These are phyloP conservation scores for Lagenaria siceraria DNA, from an alignment of 306 rosid genomes.

Conservation along the genomic window DNA sequence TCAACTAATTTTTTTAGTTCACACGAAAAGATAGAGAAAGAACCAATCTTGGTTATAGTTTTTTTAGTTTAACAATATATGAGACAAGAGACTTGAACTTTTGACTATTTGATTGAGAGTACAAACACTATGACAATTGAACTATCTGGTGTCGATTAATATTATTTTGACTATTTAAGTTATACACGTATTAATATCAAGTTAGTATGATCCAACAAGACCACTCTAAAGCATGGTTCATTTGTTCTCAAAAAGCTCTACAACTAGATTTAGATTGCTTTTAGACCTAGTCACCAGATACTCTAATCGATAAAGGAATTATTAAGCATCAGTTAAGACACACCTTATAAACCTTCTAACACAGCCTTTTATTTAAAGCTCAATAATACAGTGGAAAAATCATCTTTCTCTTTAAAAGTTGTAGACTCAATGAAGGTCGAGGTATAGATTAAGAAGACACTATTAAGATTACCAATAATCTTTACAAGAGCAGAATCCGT, in stretches of 20 bases:
- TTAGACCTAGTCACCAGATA: not conserved
- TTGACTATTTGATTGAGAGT: too few species aligned
- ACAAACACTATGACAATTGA: too few species aligned
- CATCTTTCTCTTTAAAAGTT: not conserved
- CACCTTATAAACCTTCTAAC: not conserved
- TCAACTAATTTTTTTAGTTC: too few species aligned
- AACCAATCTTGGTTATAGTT: too few species aligned
- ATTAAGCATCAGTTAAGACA: not conserved
- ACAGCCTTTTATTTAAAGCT: not conserved
- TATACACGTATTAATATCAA: too few species aligned
- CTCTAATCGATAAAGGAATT: not conserved
- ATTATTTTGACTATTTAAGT: too few species aligned
- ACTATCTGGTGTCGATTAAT: too few species aligned
- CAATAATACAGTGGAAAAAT: not conserved
- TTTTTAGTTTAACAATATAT: too few species aligned
- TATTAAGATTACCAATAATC: constrained; percentile 24
- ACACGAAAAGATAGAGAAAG: too few species aligned
- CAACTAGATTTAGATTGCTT: not conserved
- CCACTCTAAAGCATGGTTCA: not conserved
- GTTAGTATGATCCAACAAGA: not conserved
- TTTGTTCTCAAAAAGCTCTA: not conserved
- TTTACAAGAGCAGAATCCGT: constrained; percentile 28
- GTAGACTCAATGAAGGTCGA: not conserved
- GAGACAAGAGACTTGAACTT: too few species aligned
- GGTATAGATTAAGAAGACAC: not conserved